Conservation (phyloP, 1,284 basidiomycete genomes). For the Termitomyces sp. region DNA sequence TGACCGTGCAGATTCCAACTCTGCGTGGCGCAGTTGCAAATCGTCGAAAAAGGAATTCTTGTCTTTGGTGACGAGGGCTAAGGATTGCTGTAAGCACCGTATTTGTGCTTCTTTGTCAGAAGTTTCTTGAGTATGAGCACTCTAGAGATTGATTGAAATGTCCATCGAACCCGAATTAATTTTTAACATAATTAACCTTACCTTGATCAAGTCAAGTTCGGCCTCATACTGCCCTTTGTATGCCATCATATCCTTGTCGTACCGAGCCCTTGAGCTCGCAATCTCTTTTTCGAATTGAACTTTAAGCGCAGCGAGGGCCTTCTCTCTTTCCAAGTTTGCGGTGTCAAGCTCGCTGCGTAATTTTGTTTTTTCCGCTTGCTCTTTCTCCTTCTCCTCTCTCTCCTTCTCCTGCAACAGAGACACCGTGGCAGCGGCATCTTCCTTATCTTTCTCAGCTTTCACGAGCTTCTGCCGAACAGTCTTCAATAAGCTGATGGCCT, state of each 20-base stretch:
- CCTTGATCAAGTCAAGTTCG: conserved; percentile 73
- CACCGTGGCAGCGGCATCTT: conserved; percentile 64
- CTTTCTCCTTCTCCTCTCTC: conserved; percentile 57
- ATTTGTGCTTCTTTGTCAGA: conserved; percentile 60
- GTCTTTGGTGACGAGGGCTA: conserved; percentile 63
- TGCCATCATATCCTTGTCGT: conserved; percentile 68
- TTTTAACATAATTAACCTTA: conserved; percentile 23
- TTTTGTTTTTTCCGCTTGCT: conserved; percentile 52
- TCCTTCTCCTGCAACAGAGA: conserved; percentile 50
- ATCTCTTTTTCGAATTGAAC: conserved; percentile 78
- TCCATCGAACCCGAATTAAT: neutral
- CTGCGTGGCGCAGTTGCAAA: conserved; percentile 80
- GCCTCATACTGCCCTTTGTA: conserved; percentile 72
- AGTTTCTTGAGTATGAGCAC: conserved; percentile 64
- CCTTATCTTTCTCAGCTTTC: conserved; percentile 88
- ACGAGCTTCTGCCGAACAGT: conserved; percentile 90
- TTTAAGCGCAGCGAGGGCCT: conserved; percentile 58
- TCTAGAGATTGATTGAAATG: conserved; percentile 37
- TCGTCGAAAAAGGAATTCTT: conserved; percentile 81
- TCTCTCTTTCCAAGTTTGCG: conserved; percentile 64
- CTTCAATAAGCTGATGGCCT: conserved; percentile 86
- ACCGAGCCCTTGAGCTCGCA: conserved; percentile 52
- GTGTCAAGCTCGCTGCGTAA: conserved; percentile 58
- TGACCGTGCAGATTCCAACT: conserved; percentile 76
- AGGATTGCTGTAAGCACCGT: conserved; percentile 61